Base-by-base conservation (phyloP, 1,284 basidiomycete genomes). In the Laetiporus sulphureus region DNA sequence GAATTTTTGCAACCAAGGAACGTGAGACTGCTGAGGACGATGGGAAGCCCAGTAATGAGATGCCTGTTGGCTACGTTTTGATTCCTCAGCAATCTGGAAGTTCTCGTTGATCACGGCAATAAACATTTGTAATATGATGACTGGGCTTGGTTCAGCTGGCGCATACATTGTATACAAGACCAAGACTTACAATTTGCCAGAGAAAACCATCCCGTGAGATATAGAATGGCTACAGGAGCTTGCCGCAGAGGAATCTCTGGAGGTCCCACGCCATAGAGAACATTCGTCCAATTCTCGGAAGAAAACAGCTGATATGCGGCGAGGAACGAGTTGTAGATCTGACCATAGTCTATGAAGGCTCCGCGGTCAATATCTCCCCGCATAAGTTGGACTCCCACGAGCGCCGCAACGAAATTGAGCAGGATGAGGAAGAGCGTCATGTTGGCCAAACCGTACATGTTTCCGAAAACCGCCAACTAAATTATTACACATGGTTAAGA, bases 21-120 rank as follows among this genome's bases (percentile, higher is more conserved):
- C 68, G 23, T 70, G 79, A 62, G 42, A 67, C 51, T 71, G 60
- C 42, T 74, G 65, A 3, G 72, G 71, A 34, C 73, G 71, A 48
- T 76, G 76, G 31, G 69, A 71, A 7, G 69, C 76, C 66, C 75
- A 80, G 54, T 79, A 84, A 45, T 75, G 67, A 3, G 71, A 81
- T 6, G 88, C 79, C 62, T 98, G 95, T 51, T 86, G 77, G 35
- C 79, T 77, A 43, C 84, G 80, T 66, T 96, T 97, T 35, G 83
- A 76, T 59, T 95, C 91, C 57, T 98, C 95, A 0, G 92, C 91
- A 3, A 97, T 79, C 32, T 86, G 76, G 54, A 98, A 98, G 64
- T 96, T 97, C 69, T 97, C 94, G 62, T 96, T 93, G 72, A 99
- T 94, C 40, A 98, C 94, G 25, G 94, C 95, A 57, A 99, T 93